Percentiles rank a stretch among this genome's conserved stretches.
Conservation (phyloP, 1,139 yeast species). For the Yamadazyma taylorii region DNA sequence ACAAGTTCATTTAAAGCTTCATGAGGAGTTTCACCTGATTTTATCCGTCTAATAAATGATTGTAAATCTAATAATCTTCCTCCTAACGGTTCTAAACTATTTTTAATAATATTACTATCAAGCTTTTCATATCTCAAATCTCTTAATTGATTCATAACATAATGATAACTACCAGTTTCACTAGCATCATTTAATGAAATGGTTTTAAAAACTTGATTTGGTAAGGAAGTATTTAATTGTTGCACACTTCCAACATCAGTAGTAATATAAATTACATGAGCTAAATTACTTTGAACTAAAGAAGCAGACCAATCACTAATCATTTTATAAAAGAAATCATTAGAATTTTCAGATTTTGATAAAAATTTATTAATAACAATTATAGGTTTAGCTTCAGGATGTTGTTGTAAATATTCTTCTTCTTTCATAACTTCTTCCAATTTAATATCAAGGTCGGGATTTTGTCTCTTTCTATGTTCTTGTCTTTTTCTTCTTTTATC, state of each 20-base stretch:
- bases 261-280: constrained; percentile 86
- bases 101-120: constrained; percentile 29
- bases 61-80: constrained; percentile 95
- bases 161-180: constrained; percentile 64
- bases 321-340: constrained; percentile 70
- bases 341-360: constrained; percentile 50
- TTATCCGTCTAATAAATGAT: constrained; percentile 82
- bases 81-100: constrained; percentile 73
- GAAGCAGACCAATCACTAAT: constrained; percentile 88
- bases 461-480: constrained; percentile 12
- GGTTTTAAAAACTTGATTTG: constrained; percentile 82
- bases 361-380: constrained; percentile 76
- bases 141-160: constrained; percentile 63
- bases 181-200: constrained; percentile 82
- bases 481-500: constrained; percentile 17
- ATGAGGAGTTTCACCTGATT: constrained; percentile 79
- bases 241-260: constrained; percentile 81
- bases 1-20: constrained; percentile 81
- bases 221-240: constrained; percentile 66
- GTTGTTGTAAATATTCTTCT: constrained; percentile 80
- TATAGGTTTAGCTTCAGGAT: constrained; percentile 86
- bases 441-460: constrained; percentile 13
- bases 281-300: constrained; percentile 72
- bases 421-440: constrained; percentile 49
- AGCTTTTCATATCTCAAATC: constrained; percentile 29